phyloP scores from a whole-genome alignment of 768 basidiomycete species.

The Obba rivulosa region DNA sequence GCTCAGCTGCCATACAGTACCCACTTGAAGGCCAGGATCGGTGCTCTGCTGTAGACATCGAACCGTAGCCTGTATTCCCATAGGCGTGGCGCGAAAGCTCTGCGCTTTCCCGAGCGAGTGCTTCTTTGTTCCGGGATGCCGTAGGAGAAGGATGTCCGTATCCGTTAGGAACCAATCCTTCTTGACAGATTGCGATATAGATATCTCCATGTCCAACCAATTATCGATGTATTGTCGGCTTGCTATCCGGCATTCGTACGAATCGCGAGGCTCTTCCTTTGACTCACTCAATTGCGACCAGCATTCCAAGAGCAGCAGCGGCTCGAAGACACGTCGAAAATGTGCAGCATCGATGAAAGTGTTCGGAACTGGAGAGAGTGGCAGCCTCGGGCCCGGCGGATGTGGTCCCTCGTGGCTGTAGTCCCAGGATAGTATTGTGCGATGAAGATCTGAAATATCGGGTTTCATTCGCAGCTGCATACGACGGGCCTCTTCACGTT shows the following conservation, averaged over 20 bases:
- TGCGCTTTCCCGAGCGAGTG: conserved; percentile 70
- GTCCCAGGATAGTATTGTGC: conserved; percentile 79
- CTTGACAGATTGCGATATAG: conserved; percentile 50
- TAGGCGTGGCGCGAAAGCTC: conserved; percentile 34
- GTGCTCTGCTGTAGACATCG: conserved; percentile 42
- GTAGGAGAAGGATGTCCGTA: conserved; percentile 79
- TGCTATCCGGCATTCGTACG: conserved; percentile 57
- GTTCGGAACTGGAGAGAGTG: conserved; percentile 49
- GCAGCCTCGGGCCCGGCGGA: conserved; percentile 47
- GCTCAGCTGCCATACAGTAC: conserved; percentile 65
- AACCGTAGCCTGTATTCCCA: conserved; percentile 52
- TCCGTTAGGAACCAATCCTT: conserved; percentile 77
- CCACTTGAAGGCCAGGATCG: conserved; percentile 60
- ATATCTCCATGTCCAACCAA: conserved; percentile 76
- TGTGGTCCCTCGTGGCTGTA: conserved; percentile 61
- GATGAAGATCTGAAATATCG: conserved; percentile 75
- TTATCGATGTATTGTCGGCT: conserved; percentile 72
- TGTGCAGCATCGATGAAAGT: conserved; percentile 58
- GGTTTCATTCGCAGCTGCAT: conserved; percentile 72
- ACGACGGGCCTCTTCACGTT: conserved; percentile 57
- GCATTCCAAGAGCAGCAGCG: conserved; percentile 80
- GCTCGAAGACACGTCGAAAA: conserved; percentile 76
- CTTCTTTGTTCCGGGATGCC: conserved; percentile 47
- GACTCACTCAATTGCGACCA: conserved; percentile 85
- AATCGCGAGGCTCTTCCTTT: conserved; percentile 57